Evolutionary conservation across 1,284 basidiomycete genomes (phyloP), one percentile per base, ranked within the genome.

Genomic region (Marasmius tenuissimus): DNA sequence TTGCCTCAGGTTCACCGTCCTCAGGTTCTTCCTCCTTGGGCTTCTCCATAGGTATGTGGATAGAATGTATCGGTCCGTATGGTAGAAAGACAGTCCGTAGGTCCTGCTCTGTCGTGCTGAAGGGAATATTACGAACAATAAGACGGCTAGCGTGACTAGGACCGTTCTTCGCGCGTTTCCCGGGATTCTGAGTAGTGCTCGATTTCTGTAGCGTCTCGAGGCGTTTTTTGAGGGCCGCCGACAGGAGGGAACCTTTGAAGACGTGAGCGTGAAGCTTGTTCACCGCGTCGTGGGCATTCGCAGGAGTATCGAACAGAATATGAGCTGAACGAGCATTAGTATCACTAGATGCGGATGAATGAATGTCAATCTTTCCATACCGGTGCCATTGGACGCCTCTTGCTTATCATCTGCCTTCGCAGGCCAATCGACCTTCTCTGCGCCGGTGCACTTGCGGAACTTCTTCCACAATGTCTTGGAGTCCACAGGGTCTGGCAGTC

Each of bases 121-220:
- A 98, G 0, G 94, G 92, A 47, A 98, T 78, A 74, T 98, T 99
- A 64, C 97, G 88, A 34, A 99, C 85, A 69, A 99, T 97, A 56
- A 98, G 83, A 39, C 96, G 85, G 66, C 89, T 94, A 0, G 88
- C 88, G 62, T 89, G 85, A 66, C 78, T 88, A 0, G 88, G 87
- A 1, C 81, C 80, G 1, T 71, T 51, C 52, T 68, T 66, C 20
- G 60, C 63, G 58, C 48, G 65, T 54, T 68, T 73, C 54, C 49
- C 53, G 12, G 66, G 73, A 62, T 67, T 74, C 80, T 38, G 70
- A 69, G 27, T 74, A 67, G 1, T 14, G 2, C n/a, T 33, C 12
- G 81, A 75, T 63, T 88, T 87, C 4, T 81, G 79, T 18, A 92
- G 81, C 54, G 81, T 85, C 56, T 96, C 91, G 4, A 94, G 77